Conservation (phyloP, 164 flowering plant genomes). For the Paratinospora sagittata region DNA sequence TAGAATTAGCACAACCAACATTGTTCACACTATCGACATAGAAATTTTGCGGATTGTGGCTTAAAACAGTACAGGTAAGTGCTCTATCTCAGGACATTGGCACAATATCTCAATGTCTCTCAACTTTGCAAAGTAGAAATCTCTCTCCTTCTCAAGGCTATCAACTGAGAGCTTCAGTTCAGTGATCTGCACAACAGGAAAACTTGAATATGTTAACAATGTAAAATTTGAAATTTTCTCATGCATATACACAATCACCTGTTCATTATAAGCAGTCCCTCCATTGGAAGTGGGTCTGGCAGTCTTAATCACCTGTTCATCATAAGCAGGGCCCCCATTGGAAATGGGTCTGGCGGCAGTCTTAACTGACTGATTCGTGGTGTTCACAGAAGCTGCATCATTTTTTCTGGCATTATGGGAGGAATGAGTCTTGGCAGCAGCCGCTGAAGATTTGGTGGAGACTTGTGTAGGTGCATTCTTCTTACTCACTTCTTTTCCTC, state of each 20-base stretch:
- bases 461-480: slow-evolving; percentile 43
- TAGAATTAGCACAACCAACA: not conserved
- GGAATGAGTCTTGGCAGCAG: slow-evolving; percentile 47
- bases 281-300: not conserved
- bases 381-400: slow-evolving; percentile 34
- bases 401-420: slow-evolving; percentile 41
- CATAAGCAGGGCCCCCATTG: slow-evolving; percentile 51
- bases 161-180: slow-evolving; percentile 87
- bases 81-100: slow-evolving; percentile 70
- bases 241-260: too few relatives aligned
- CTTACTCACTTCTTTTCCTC: slow-evolving; percentile 73
- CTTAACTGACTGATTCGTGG: slow-evolving; percentile 41
- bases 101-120: slow-evolving; percentile 91
- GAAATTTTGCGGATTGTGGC: not conserved
- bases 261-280: too few relatives aligned
- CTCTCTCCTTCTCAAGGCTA: slow-evolving; percentile 95
- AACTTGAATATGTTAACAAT: not conserved
- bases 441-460: slow-evolving; percentile 40
- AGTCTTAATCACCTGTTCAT: slow-evolving; percentile 50
- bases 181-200: slow-evolving; percentile 58
- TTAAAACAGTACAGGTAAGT: slow-evolving; percentile 45
- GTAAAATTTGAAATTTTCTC: too few relatives aligned
- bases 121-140: slow-evolving; percentile 85
- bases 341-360: slow-evolving; percentile 45
- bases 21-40: not conserved